Percentiles rank a stretch among this genome's conserved stretches.
These are phyloP conservation scores for Euphorbia pulcherrima DNA, from an alignment of 345 rosid genomes.

Conservation along the genomic window DNA sequence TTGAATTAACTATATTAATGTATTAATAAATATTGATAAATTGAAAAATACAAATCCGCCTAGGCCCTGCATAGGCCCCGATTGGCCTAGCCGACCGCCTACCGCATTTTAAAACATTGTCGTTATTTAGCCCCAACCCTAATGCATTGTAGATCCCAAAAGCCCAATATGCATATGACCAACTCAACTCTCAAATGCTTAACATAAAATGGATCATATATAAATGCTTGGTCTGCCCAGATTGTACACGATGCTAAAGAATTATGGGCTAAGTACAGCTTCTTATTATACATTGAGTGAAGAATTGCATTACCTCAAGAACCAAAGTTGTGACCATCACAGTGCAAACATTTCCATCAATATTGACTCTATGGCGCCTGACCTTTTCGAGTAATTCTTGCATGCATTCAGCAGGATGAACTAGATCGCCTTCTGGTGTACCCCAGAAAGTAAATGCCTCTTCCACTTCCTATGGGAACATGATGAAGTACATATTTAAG, in stretches of 20 bases:
- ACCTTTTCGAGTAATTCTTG: constrained; percentile 90
- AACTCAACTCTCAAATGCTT: background rate
- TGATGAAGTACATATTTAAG: background rate
- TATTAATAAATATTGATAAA: too few relatives aligned
- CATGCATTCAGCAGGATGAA: constrained; percentile 98
- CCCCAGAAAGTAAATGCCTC: constrained; percentile 92
- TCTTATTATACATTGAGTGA: background rate
- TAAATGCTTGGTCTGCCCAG: background rate
- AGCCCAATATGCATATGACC: background rate
- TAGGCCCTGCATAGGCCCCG: too few relatives aligned
- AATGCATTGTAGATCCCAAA: too few relatives aligned
- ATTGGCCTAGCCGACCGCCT: too few relatives aligned
- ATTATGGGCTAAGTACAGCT: too few relatives aligned
- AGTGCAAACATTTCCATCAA: constrained; percentile 91
- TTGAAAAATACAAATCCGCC: too few relatives aligned
- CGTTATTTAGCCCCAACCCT: too few relatives aligned
- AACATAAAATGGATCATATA: background rate
- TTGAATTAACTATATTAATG: too few relatives aligned
- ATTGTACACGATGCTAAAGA: background rate
- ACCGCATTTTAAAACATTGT: too few relatives aligned
- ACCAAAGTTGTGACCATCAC: constrained; percentile 95
- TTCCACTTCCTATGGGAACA: constrained; percentile 67
- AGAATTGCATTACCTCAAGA: constrained; percentile 68
- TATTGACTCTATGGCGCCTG: constrained; percentile 72
- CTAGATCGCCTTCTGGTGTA: constrained; percentile 68